These are phyloP conservation scores for Sporothrix variecibatus DNA, from an alignment of 2,329 filamentous ascomycete species.

Conservation along the genomic window DNA sequence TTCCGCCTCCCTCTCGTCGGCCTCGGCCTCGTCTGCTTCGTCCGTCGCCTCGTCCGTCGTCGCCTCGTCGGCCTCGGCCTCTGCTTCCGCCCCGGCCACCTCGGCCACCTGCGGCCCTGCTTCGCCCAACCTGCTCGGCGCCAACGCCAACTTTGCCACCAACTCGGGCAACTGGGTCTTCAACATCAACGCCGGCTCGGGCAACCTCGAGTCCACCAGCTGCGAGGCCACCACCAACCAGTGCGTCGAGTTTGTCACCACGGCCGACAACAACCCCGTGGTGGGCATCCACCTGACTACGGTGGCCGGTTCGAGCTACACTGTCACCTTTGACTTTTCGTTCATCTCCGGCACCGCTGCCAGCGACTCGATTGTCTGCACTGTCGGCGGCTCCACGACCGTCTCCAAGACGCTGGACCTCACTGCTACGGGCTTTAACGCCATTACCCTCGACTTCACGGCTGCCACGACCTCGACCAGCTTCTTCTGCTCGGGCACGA, in stretches of 20 bases:
- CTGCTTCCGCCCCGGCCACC: not conserved
- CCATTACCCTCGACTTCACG: not conserved
- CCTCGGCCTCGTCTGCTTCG: not conserved
- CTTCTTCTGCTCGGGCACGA: conserved; percentile 14
- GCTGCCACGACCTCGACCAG: not conserved
- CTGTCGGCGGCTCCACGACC: not conserved
- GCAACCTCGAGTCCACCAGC: not conserved
- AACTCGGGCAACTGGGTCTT: not conserved
- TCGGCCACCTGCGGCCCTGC: not conserved
- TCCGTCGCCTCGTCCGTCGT: not conserved
- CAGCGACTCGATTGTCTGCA: not conserved
- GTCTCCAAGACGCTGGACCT: not conserved
- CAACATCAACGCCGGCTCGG: not conserved
- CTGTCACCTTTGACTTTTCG: not conserved
- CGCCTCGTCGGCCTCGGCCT: not conserved
- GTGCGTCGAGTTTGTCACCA: not conserved
- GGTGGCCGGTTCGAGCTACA: not conserved
- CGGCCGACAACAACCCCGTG: not conserved
- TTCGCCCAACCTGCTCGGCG: not conserved
- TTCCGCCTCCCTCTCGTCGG: not conserved
- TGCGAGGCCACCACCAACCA: conserved; percentile 14
- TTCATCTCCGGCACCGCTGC: not conserved
- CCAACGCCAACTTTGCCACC: conserved; percentile 7
- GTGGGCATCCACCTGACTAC: not conserved
- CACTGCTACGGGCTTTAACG: not conserved